Base-by-base conservation (phyloP, 2,329 filamentous ascomycete species). In the Xylariaceae sp. region DNA sequence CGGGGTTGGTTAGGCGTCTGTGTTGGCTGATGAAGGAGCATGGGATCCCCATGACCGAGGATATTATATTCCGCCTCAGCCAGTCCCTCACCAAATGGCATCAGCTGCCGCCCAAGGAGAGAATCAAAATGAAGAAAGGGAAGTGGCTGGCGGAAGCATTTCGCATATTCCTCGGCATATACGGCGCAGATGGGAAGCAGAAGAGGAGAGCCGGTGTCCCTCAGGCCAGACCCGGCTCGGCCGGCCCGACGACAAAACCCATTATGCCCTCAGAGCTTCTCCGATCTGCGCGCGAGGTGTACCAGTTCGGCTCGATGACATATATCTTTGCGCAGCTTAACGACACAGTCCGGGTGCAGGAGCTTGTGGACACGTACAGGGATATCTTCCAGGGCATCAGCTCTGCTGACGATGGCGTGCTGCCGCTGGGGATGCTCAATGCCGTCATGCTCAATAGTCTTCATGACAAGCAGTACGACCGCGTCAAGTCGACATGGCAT, bases 361-460 rank as follows among this genome's bases (percentile, higher is more conserved):
- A 75, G 38, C 62, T 87, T 5, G 70, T 81, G 48, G 63, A 72
- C 19, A 56, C 74, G 34, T 84, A 77, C 51, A 60, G 63, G 19
- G 58, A 60, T 31, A 51, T 66, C 14, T 62, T 70, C 18, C 62
- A 55, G 18, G 50, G 63, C 1, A 44, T 62, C 21, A 11, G 21
- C 13, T 52, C 56, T 23, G 48, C 60, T 30, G 43, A 45, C 31
- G 40, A 55, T 11, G 55, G 64, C 8, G 45, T 59, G 1, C 62
- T 74, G 12, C 75, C 81, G 0, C 61, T 78, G 3, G 59, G 65
- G 12, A 62, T 89, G 38, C 62, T 85, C 15, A 69, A 71, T 34
- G 72, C 81, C 7, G 61, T 90, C 41, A 89, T 95, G 83, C 65
- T 71, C 15, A 71, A 78, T 1, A 74, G 85, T 53, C 64, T 78